Percentiles rank a stretch among this genome's conserved stretches.
Evolutionary conservation across 371 early-diverging fungal genomes (phyloP).

Genomic region (Dentiscutata heterogama): DNA sequence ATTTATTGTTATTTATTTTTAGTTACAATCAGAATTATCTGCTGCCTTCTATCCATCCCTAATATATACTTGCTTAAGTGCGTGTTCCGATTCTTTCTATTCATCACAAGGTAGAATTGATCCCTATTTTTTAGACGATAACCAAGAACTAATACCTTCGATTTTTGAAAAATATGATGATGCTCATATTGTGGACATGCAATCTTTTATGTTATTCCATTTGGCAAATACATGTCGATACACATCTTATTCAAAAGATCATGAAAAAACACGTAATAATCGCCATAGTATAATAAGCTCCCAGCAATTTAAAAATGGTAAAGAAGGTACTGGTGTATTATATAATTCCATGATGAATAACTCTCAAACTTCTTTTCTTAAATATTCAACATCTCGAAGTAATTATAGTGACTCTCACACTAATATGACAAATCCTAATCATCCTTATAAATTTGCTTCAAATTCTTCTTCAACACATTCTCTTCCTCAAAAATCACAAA

Average conservation of each 20-base stretch:
- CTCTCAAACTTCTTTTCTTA: background rate
- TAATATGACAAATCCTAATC: background rate
- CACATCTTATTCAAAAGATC: background rate
- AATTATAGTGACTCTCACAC: background rate
- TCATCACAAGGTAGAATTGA: slow-evolving; percentile 88
- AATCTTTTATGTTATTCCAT: slow-evolving; percentile 88
- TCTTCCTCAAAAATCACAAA: background rate
- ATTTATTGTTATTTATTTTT: no score
- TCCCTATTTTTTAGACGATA: slow-evolving; percentile 82
- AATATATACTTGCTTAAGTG: slow-evolving; percentile 79
- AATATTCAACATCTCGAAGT: background rate
- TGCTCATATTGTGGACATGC: slow-evolving; percentile 91
- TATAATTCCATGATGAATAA: background rate
- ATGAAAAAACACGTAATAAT: slow-evolving; percentile 6
- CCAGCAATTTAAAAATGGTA: slow-evolving; percentile 57
- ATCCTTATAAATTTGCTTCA: background rate
- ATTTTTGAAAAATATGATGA: slow-evolving; percentile 63
- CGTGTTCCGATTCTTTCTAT: slow-evolving; percentile 93
- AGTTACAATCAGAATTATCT: slow-evolving; percentile 10
- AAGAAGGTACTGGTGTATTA: slow-evolving; percentile 59
- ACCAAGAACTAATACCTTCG: slow-evolving; percentile 68
- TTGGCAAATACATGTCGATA: slow-evolving; percentile 68
- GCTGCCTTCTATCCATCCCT: slow-evolving; percentile 47
- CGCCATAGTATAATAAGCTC: background rate
- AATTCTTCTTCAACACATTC: background rate